Evolutionary conservation across 1,284 basidiomycete species (phyloP).

Genomic region (Volvariella surrecta): DNA sequence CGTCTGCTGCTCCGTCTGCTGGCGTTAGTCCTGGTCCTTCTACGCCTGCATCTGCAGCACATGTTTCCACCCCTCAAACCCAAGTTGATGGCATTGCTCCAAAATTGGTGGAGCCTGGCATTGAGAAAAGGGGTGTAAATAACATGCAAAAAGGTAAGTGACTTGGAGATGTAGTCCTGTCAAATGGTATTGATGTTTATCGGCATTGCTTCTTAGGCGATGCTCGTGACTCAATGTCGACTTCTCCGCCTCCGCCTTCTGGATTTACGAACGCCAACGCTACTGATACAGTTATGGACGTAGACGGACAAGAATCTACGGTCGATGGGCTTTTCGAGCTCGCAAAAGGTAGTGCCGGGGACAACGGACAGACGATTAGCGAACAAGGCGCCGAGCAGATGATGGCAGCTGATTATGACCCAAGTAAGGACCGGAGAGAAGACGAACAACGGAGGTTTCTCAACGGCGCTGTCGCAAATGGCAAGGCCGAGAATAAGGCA

Average conservation of each 20-base stretch:
- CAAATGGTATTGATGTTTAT: not conserved
- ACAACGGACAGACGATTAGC: slow-evolving; percentile 27
- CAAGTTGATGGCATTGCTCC: slow-evolving; percentile 10
- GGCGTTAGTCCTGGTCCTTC: slow-evolving; percentile 5
- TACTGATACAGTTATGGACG: not conserved
- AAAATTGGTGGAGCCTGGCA: not conserved
- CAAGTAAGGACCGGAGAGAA: slow-evolving; percentile 74
- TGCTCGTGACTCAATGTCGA: slow-evolving; percentile 43
- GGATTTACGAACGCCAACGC: not conserved
- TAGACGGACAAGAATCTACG: not conserved
- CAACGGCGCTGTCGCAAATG: slow-evolving; percentile 9
- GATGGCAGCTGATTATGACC: slow-evolving; percentile 91
- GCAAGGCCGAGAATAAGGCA: slow-evolving; percentile 10
- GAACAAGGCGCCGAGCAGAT: slow-evolving; percentile 55
- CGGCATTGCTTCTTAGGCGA: not conserved
- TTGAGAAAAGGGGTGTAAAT: not conserved
- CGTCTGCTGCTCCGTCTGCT: not conserved
- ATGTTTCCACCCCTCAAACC: not conserved
- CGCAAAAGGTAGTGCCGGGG: slow-evolving; percentile 39
- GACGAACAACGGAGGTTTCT: slow-evolving; percentile 68
- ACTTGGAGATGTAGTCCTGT: not conserved
- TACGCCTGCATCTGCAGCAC: not conserved
- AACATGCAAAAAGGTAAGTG: not conserved
- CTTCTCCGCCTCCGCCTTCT: slow-evolving; percentile 39
- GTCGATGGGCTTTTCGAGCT: slow-evolving; percentile 40